Conservation (phyloP, 2,329 filamentous ascomycete species). For the Scedosporium aurantiacum region DNA sequence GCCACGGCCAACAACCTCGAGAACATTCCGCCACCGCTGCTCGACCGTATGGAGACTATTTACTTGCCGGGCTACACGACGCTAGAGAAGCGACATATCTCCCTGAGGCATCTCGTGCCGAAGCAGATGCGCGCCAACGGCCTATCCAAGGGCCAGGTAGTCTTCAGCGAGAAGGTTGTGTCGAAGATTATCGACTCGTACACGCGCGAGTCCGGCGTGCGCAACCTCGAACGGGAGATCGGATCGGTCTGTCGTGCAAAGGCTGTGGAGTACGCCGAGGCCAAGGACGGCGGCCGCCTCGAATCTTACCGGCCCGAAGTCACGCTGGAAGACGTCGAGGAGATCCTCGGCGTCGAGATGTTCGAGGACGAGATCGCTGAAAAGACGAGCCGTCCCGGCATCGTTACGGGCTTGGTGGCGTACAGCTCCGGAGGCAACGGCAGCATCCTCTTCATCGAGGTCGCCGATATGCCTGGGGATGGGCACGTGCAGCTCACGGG, state of each 20-base stretch:
- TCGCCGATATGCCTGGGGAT: slow-evolving; percentile 90
- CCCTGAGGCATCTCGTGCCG: slow-evolving; percentile 82
- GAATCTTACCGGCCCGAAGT: slow-evolving; percentile 64
- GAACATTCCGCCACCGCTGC: slow-evolving; percentile 83
- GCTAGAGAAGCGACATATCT: slow-evolving; percentile 92
- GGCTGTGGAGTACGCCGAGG: slow-evolving; percentile 88
- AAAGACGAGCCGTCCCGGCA: slow-evolving; percentile 69
- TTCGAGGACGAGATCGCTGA: slow-evolving; percentile 90
- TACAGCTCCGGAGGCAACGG: slow-evolving; percentile 90
- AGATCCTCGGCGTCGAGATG: slow-evolving; percentile 82
- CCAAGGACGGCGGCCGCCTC: slow-evolving; percentile 60
- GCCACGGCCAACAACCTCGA: slow-evolving; percentile 92
- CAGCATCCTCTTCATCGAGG: slow-evolving; percentile 95
- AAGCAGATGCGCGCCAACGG: slow-evolving; percentile 93
- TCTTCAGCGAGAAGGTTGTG: slow-evolving; percentile 71
- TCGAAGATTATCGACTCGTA: slow-evolving; percentile 95
- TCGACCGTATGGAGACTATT: slow-evolving; percentile 97
- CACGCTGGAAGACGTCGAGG: slow-evolving; percentile 70
- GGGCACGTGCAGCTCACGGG: slow-evolving; percentile 91
- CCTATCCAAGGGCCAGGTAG: slow-evolving; percentile 62
- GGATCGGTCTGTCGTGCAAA: slow-evolving; percentile 90
- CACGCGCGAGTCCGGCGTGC: slow-evolving; percentile 90
- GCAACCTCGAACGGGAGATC: slow-evolving; percentile 91
- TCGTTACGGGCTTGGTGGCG: slow-evolving; percentile 91
- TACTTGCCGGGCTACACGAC: slow-evolving; percentile 91